Evolutionary conservation across 495 filamentous ascomycete species (phyloP), one percentile per base, ranked within the genome.

Genomic region (Penicillium lividum): DNA sequence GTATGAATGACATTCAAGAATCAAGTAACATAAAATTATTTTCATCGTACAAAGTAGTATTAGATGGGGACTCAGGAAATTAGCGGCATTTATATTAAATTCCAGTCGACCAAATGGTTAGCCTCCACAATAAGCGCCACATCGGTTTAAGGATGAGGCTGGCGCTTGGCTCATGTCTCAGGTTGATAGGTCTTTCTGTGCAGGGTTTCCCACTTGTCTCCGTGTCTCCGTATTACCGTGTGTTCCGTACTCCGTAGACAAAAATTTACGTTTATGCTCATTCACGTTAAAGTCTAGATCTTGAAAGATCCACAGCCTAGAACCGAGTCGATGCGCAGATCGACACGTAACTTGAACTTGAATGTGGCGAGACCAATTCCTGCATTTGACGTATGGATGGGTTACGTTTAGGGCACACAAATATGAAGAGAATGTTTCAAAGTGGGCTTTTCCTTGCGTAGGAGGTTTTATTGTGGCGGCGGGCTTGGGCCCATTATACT

Each of bases 81-180:
- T 22, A 22, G 22, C 22, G 22, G 22, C 22, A 22, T 36, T 36
- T 11, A 36, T 33, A 33, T 36, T 9, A 36, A 36, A 13, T 40
- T n/a, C 38, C 7, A 5, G 38, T 40, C n/a, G 6, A 7, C n/a
- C n/a, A n/a, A 22, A 27, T 5, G 45, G 27, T 27, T 47, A 50
- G 22, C 47, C 11, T 27, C 28, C 45, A 29, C 28, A 47, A 47
- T 28, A 18, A 47, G 47, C 47, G 29, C 49, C 29, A 52, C 11
- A 42, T 29, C 25, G 30, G 22, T 42, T 25, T 9, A 42, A 29
- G 22, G 4, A 18, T 31, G 48, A 38, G 28, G 38, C 15, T 40
- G 54, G 53, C 58, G 62, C 50, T 58, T 51, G 46, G 54, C 47
- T 28, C n/a, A 16, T 64, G 62, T 64, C 62, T 64, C 62, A 64